These are phyloP conservation scores for Antonospora locustae DNA, from an alignment of 371 early-diverging fungal species.

Conservation along the genomic window DNA sequence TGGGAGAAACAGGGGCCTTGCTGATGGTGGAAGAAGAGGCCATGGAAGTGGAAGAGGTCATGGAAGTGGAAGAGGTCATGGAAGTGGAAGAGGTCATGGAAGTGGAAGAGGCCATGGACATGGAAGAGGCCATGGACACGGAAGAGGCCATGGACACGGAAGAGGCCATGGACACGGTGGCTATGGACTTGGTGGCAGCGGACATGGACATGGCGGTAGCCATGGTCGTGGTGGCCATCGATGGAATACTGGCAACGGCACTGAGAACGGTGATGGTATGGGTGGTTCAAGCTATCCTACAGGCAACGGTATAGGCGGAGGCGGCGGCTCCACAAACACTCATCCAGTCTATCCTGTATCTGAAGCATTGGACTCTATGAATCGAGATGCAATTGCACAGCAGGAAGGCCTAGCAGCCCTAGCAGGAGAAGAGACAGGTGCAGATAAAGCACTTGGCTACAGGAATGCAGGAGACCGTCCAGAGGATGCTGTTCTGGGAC, in stretches of 20 bases:
- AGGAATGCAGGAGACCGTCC: background rate
- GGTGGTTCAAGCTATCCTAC: background rate
- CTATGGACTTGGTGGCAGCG: background rate
- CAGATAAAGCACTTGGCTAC: background rate
- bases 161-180: too few species aligned
- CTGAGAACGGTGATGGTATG: background rate
- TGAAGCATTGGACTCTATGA: too few species aligned
- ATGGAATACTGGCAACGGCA: too few species aligned
- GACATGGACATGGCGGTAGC: conserved; percentile 12
- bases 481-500: background rate
- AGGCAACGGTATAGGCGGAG: background rate
- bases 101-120: conserved; percentile 4
- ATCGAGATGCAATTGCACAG: conserved; percentile 1
- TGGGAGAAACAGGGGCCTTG: background rate
- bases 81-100: conserved; percentile 5
- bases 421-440: background rate
- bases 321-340: background rate
- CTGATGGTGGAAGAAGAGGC: background rate
- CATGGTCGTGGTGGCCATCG: background rate
- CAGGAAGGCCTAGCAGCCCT: background rate
- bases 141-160: conserved; percentile 18
- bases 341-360: background rate
- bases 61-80: background rate
- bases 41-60: background rate
- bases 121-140: conserved; percentile 4